Base-by-base conservation (phyloP, 2,329 filamentous ascomycete species). In the Plenodomus biglobosus region DNA sequence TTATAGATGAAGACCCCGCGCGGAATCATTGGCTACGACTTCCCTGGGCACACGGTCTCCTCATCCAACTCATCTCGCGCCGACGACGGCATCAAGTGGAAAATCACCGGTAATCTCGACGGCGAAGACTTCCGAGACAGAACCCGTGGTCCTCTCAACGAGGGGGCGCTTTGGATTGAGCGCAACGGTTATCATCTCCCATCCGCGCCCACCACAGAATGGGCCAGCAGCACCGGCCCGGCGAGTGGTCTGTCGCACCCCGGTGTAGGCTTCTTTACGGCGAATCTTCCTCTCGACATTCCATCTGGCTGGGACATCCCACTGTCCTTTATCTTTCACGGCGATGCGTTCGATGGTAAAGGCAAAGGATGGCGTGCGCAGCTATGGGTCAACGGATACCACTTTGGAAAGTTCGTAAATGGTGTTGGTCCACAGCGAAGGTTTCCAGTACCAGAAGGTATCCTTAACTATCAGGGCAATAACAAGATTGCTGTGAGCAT, bases 361-460 rank as follows among this genome's bases (percentile, higher is more conserved):
- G 58, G 43, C 8, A 56, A 48, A 27, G 52, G 45, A 11, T 87
- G 85, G 55, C 77, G 86, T 15, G 81, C 77, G 1, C 79, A 85
- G 56, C 69, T 90, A 2, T 90, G 80, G 62, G 84, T 90, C 32
- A 90, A 90, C 59, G 87, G 87, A 1, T 90, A 84, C 66, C 86
- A 90, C 61, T 90, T 84, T 56, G 82, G 80, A 5, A 84, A 84
- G 64, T 85, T 81, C 54, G 70, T 80, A 20, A 85, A 85, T 63
- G 85, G 88, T 47, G 76, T 90, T 34, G 87, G 88, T 0, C 87
- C 88, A 1, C 86, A 91, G 71, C 81, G 77, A 0, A 74, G 69
- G 0, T 91, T 84, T 59, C 86, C 85, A 1, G 85, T 91, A 0
- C 87, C 87, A 0, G 81, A 89, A 70, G 86, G 86, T 17, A 79